Conservation (phyloP, 2,329 filamentous ascomycete genomes). For the Cercospora sp. region DNA sequence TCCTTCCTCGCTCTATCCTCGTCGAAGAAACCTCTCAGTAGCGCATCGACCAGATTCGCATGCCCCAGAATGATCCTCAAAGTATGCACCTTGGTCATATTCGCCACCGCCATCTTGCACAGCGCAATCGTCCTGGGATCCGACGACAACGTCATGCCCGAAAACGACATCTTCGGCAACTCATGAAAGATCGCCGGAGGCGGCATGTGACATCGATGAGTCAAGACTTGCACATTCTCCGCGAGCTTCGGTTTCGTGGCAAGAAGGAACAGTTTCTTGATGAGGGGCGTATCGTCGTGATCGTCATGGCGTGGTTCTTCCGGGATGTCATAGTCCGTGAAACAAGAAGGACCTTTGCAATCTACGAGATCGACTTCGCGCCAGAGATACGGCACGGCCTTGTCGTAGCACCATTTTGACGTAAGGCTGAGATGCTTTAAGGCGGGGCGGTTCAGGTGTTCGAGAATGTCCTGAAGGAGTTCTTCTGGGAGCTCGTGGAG, state of each 20-base stretch:
- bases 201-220: constrained; percentile 50
- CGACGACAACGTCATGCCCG: constrained; percentile 43
- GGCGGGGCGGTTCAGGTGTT: constrained; percentile 36
- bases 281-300: constrained; percentile 47
- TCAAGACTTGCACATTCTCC: constrained; percentile 46
- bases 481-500: constrained; percentile 43
- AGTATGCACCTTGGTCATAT: constrained; percentile 47
- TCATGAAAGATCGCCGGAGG: constrained; percentile 49
- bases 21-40: constrained; percentile 46
- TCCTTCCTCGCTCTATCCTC: constrained; percentile 29
- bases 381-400: constrained; percentile 46
- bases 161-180: constrained; percentile 45
- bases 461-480: constrained; percentile 45
- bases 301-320: constrained; percentile 23
- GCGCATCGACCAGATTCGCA: constrained; percentile 42
- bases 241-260: constrained; percentile 47
- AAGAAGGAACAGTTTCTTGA: constrained; percentile 46
- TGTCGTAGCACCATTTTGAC: constrained; percentile 41
- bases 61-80: constrained; percentile 50
- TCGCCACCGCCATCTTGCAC: constrained; percentile 42
- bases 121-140: constrained; percentile 46
- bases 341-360: constrained; percentile 25
- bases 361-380: constrained; percentile 45
- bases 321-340: constrained; percentile 6
- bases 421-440: constrained; percentile 40